Conservation (phyloP, 495 filamentous ascomycete genomes). For the Trichoderma asperelloides region DNA sequence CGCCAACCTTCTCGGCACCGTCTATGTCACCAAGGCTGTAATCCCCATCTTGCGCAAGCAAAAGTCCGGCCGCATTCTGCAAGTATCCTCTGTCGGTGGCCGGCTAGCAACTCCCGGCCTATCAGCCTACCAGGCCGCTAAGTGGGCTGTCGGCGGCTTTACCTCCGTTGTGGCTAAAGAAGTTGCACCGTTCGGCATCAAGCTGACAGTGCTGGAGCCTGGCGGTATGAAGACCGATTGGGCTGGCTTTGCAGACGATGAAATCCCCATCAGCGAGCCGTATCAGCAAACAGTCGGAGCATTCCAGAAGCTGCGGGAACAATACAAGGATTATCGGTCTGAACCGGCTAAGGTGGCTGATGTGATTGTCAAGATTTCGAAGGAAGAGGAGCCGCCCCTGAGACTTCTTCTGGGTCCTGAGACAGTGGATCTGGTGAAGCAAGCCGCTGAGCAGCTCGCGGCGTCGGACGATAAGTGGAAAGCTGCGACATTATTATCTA, state of each 20-base stretch:
- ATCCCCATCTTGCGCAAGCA: constrained; percentile 24
- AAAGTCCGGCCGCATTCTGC: constrained; percentile 23
- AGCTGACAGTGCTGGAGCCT: constrained; percentile 22
- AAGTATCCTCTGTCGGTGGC: constrained; percentile 20
- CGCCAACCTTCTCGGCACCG: constrained; percentile 31
- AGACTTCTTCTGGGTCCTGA: constrained; percentile 22
- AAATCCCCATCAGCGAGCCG: constrained; percentile 20
- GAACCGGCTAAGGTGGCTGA: constrained; percentile 20
- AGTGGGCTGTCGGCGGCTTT: constrained; percentile 23
- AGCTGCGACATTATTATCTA: background rate
- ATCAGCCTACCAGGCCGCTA: constrained; percentile 26
- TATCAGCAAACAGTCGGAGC: constrained; percentile 18
- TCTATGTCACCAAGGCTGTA: constrained; percentile 24
- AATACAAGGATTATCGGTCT: constrained; percentile 9
- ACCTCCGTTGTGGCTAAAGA: constrained; percentile 17
- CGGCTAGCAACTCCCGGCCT: constrained; percentile 10
- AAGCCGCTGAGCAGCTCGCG: constrained; percentile 14
- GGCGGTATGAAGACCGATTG: constrained; percentile 31
- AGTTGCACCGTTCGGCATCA: constrained; percentile 21
- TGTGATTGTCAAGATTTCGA: constrained; percentile 17
- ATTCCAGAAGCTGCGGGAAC: constrained; percentile 1
- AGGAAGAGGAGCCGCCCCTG: constrained; percentile 18
- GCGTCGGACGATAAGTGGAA: constrained; percentile 21
- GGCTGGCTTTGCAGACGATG: constrained; percentile 23
- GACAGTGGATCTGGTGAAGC: constrained; percentile 18